A percentile compares a stretch with the other conserved stretches of the same genome.
Conservation (phyloP, 2,329 filamentous ascomycete species). For the Ophiostoma quercus region DNA sequence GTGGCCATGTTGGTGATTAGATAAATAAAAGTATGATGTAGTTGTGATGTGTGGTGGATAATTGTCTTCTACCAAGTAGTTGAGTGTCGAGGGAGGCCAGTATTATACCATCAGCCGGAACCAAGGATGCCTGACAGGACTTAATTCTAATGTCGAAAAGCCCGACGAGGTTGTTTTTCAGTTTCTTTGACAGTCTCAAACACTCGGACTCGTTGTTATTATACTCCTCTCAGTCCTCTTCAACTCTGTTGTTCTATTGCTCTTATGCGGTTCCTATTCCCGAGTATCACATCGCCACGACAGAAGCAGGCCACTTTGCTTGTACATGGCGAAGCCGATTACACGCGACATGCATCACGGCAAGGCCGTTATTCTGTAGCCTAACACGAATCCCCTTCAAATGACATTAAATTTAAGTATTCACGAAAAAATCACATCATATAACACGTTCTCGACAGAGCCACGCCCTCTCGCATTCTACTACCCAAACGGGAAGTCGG, state of each 20-base stretch:
- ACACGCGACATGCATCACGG: not conserved
- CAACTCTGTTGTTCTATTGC: not conserved
- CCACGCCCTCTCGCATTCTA: slow-evolving; percentile 5
- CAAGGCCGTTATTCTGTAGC: not conserved
- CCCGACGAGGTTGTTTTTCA: not conserved
- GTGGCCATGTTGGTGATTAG: not conserved
- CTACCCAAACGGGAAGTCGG: not conserved
- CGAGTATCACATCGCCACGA: not conserved
- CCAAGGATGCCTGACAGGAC: not conserved
- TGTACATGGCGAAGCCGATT: not conserved
- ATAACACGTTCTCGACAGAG: not conserved
- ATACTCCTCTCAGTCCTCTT: not conserved
- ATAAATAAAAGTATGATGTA: no score
- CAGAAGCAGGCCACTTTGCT: not conserved
- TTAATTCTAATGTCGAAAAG: not conserved
- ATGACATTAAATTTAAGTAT: not conserved
- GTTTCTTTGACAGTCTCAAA: not conserved
- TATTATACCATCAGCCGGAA: not conserved
- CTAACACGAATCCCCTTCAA: not conserved
- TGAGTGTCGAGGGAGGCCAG: not conserved
- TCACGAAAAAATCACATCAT: not conserved
- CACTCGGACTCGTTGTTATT: not conserved
- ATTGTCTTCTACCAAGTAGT: no score
- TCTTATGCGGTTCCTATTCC: not conserved
- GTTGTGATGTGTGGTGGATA: no score